Conservation (phyloP, 805 yeast species). For the Wickerhamiella sorbophila region DNA sequence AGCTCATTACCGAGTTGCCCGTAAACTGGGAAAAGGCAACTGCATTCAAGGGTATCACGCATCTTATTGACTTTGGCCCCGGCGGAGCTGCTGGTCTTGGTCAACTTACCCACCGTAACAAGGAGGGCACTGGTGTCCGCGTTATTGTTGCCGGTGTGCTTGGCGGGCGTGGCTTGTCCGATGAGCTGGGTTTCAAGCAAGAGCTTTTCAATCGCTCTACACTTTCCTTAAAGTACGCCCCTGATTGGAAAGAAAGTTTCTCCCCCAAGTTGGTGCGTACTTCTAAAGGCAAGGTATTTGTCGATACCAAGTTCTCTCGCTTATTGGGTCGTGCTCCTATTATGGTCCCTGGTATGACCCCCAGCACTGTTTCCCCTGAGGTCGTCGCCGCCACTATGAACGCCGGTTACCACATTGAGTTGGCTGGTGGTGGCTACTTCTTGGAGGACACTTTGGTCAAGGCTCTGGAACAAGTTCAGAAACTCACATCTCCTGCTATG, state of each 20-base stretch:
- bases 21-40: conserved; percentile 95
- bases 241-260: conserved; percentile 81
- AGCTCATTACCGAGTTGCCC: conserved; percentile 73
- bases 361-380: conserved; percentile 88
- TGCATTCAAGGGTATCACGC: conserved; percentile 55
- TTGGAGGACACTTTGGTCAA: conserved; percentile 49
- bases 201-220: conserved; percentile 70
- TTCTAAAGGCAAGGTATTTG: conserved; percentile 47
- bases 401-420: conserved; percentile 94
- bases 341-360: conserved; percentile 99
- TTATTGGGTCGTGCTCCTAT: conserved; percentile 89
- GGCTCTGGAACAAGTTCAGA: conserved; percentile 64
- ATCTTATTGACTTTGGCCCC: conserved; percentile 93
- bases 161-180: conserved; percentile 49
- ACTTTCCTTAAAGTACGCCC: conserved; percentile 59
- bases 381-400: conserved; percentile 88
- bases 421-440: conserved; percentile 99
- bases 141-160: conserved; percentile 86
- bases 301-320: conserved; percentile 88
- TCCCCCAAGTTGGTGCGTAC: conserved; percentile 77
- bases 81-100: conserved; percentile 98
- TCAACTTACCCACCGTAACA: conserved; percentile 88
- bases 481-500: conserved; percentile 62
- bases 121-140: conserved; percentile 97
- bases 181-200: conserved; percentile 90